These are phyloP conservation scores for Lasiosphaeris hirsuta DNA, from an alignment of 495 filamentous ascomycete genomes.

Conservation along the genomic window DNA sequence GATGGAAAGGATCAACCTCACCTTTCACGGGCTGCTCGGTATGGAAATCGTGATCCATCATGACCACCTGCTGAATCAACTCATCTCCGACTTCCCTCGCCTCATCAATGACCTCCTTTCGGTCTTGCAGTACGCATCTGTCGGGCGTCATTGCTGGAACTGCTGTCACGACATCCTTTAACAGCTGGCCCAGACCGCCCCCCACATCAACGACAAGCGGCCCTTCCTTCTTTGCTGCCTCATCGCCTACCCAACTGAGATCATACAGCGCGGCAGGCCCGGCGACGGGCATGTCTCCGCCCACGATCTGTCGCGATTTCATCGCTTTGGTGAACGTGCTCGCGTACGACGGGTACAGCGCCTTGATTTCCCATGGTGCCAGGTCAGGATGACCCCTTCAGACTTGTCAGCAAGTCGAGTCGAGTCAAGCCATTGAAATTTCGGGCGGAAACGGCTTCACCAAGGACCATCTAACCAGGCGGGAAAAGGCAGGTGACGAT, in stretches of 20 bases:
- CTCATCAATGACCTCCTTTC: slow-evolving; percentile 38
- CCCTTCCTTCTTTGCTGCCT: slow-evolving; percentile 1
- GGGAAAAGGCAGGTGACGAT: too few relatives aligned
- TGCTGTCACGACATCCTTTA: slow-evolving; percentile 32
- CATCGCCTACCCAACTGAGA: slow-evolving; percentile 22
- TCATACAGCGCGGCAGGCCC: slow-evolving; percentile 22
- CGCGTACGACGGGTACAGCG: slow-evolving; percentile 22
- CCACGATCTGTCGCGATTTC: slow-evolving; percentile 22
- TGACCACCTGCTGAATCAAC: slow-evolving; percentile 26
- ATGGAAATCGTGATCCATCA: slow-evolving; percentile 43
- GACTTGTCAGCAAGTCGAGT: too few relatives aligned
- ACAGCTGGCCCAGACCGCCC: slow-evolving; percentile 46
- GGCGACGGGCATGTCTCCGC: slow-evolving; percentile 14
- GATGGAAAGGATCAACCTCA: background rate
- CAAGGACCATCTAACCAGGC: too few relatives aligned
- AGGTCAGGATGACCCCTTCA: slow-evolving; percentile 22
- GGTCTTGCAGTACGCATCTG: slow-evolving; percentile 45
- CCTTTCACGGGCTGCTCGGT: slow-evolving; percentile 40
- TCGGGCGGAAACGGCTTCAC: too few relatives aligned
- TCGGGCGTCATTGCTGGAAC: slow-evolving; percentile 27
- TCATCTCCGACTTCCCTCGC: slow-evolving; percentile 16
- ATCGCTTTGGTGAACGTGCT: slow-evolving; percentile 19
- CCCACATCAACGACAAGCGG: slow-evolving; percentile 49
- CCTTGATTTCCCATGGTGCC: slow-evolving; percentile 31
- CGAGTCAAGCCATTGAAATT: too few relatives aligned